phyloP scores from a whole-genome alignment of 768 basidiomycete species.

The Boletus sp. region DNA sequence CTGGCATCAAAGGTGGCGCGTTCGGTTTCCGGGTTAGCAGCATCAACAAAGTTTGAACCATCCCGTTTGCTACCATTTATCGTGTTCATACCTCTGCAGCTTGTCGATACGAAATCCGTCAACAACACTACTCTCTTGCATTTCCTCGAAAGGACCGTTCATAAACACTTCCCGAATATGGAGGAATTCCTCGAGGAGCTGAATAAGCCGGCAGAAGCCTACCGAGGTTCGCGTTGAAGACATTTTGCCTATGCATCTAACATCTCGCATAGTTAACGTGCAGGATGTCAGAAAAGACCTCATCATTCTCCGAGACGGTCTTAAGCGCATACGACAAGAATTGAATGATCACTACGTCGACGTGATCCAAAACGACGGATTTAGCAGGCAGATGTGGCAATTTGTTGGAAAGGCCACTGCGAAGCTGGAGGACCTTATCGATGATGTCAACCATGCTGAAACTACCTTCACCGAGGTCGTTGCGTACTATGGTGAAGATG shows the following conservation, averaged over 20 bases:
- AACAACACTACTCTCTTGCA: constrained; percentile 93
- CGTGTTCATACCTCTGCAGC: constrained; percentile 41
- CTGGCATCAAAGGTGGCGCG: constrained; percentile 93
- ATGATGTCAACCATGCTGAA: constrained; percentile 85
- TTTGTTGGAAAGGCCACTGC: constrained; percentile 75
- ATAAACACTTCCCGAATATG: constrained; percentile 84
- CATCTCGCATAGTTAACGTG: constrained; percentile 63
- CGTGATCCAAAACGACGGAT: constrained; percentile 66
- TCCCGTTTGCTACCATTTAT: not conserved
- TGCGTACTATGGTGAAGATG: constrained; percentile 91
- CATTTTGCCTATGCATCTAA: constrained; percentile 4
- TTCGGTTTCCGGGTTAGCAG: constrained; percentile 96
- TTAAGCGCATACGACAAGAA: constrained; percentile 79
- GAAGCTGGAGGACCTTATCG: constrained; percentile 78
- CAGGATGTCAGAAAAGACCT: constrained; percentile 81
- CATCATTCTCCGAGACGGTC: constrained; percentile 65
- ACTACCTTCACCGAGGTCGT: constrained; percentile 81
- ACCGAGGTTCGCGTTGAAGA: constrained; percentile 61
- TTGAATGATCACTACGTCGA: constrained; percentile 77
- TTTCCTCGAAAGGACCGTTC: constrained; percentile 86
- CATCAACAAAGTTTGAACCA: constrained; percentile 79
- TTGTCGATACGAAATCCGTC: constrained; percentile 96
- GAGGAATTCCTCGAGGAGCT: constrained; percentile 88
- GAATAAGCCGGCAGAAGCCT: constrained; percentile 85
- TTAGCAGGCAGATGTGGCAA: constrained; percentile 88